Conservation (phyloP, 257 asterid genomes). For the Pogostemon cablin region DNA sequence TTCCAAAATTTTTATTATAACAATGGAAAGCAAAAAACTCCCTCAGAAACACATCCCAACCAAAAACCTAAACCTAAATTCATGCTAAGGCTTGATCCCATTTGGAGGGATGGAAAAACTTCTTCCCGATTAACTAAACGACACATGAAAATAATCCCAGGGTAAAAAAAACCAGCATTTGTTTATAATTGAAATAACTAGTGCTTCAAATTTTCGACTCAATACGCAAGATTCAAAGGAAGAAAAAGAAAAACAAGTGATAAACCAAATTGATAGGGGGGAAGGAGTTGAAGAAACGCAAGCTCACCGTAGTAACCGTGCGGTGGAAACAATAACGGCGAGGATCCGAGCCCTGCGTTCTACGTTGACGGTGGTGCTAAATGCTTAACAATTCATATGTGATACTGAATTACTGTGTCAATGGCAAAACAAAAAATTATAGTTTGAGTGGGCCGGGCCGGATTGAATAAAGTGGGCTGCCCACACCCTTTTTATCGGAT, state of each 20-base stretch:
- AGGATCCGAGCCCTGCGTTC: constrained; percentile 21
- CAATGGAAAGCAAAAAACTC: constrained; percentile 3
- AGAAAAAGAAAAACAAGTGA: not conserved
- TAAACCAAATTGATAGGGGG: constrained; percentile 1
- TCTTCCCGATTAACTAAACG: not conserved
- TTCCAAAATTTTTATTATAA: constrained; percentile 1
- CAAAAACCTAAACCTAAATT: not conserved
- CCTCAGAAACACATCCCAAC: not conserved
- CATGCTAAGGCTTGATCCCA: constrained; percentile 20
- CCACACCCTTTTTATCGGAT: too few relatives aligned
- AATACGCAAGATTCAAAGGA: constrained; percentile 36
- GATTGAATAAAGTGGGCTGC: constrained; percentile 19
- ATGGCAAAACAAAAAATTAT: constrained; percentile 31
- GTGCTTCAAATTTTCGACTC: constrained; percentile 23
- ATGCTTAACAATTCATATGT: constrained; percentile 11
- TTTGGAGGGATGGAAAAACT: not conserved
- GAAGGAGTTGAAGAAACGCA: not conserved
- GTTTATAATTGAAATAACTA: constrained; percentile 3
- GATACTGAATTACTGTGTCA: constrained; percentile 15
- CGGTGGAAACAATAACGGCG: constrained; percentile 33
- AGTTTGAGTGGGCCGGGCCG: constrained; percentile 15
- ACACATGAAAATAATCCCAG: not conserved
- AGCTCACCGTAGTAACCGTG: constrained; percentile 31
- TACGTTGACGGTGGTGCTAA: constrained; percentile 36
- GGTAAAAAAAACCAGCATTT: too few relatives aligned